Percentiles rank a stretch among this genome's conserved stretches.
These are phyloP conservation scores for Citrus maxima DNA, from an alignment of 345 rosid species.

Conservation along the genomic window DNA sequence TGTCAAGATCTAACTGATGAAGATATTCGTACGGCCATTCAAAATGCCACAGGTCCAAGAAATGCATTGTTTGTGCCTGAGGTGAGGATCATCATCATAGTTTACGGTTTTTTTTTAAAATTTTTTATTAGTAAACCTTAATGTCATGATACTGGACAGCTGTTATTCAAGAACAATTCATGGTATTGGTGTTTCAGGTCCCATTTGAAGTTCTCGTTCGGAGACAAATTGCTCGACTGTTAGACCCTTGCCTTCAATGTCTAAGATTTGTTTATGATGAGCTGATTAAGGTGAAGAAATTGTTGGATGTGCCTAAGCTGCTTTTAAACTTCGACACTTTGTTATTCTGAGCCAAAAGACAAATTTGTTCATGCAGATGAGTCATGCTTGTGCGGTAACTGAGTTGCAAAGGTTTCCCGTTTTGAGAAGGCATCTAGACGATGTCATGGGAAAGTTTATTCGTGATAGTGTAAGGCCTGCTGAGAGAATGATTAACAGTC, in stretches of 20 bases:
- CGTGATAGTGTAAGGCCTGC: slow-evolving; percentile 51
- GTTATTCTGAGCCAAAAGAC: neutral
- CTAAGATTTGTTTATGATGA: slow-evolving; percentile 61
- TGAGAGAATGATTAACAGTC: slow-evolving; percentile 48
- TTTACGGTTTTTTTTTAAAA: neutral
- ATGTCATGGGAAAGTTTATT: slow-evolving; percentile 47
- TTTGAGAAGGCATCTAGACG: slow-evolving; percentile 54
- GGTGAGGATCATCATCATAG: slow-evolving; percentile 30
- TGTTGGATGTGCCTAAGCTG: neutral
- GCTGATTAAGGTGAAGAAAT: slow-evolving; percentile 48
- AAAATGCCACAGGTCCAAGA: slow-evolving; percentile 61
- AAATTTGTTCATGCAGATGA: slow-evolving; percentile 42
- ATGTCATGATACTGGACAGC: slow-evolving; percentile 1
- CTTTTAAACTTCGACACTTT: neutral
- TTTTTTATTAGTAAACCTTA: slow-evolving; percentile 1
- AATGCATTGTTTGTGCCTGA: slow-evolving; percentile 64
- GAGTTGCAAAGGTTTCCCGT: slow-evolving; percentile 59
- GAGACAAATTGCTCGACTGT: slow-evolving; percentile 58
- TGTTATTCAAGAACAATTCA: neutral
- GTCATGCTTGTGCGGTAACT: slow-evolving; percentile 43
- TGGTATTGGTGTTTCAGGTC: slow-evolving; percentile 33
- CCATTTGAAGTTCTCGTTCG: slow-evolving; percentile 71
- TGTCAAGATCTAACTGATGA: slow-evolving; percentile 60
- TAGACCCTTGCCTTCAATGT: slow-evolving; percentile 73
- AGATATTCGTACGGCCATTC: slow-evolving; percentile 62